These are phyloP conservation scores for Sphagnum magellanicum DNA, from an alignment of 228 moss, liverwort and hornwort species.

Conservation along the genomic window DNA sequence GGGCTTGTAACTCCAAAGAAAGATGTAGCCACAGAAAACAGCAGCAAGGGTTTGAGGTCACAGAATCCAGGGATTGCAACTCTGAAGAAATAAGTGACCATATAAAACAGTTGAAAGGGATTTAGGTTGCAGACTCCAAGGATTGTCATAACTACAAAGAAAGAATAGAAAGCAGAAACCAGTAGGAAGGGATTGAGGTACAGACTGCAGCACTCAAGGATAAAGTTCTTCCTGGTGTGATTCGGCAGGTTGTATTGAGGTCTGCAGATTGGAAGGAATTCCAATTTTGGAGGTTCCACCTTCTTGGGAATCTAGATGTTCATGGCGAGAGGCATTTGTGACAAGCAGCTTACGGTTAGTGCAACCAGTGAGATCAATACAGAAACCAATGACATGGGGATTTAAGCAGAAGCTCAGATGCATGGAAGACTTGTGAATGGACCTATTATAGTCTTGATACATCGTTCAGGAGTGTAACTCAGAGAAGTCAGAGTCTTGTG, in stretches of 20 bases:
- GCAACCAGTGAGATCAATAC: constrained; percentile 54
- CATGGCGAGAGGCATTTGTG: constrained; percentile 64
- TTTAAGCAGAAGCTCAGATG: constrained; percentile 1
- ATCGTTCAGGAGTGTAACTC: constrained; percentile 8
- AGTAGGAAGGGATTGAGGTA: constrained; percentile 21
- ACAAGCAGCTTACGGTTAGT: constrained; percentile 71
- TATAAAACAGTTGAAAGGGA: no score
- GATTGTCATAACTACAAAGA: no score
- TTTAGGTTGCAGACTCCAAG: no score
- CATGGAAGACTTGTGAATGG: constrained; percentile 11
- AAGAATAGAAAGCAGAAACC: background rate
- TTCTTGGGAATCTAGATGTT: constrained; percentile 42
- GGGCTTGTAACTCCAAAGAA: no score
- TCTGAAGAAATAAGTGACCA: no score
- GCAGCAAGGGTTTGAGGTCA: no score
- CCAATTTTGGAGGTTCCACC: constrained; percentile 47
- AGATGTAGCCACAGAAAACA: no score
- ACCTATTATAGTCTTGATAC: constrained; percentile 10
- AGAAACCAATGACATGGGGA: constrained; percentile 31
- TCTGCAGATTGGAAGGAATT: constrained; percentile 40
- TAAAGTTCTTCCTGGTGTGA: constrained; percentile 76
- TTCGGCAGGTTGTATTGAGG: constrained; percentile 58
- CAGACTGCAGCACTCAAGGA: constrained; percentile 66
- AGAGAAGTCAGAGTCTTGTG: constrained; percentile 16
- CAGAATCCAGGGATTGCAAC: no score